Percentiles rank a stretch among this genome's conserved stretches.
phyloP scores from a whole-genome alignment of 2,329 filamentous ascomycete species.

The Botrytis fabae region DNA sequence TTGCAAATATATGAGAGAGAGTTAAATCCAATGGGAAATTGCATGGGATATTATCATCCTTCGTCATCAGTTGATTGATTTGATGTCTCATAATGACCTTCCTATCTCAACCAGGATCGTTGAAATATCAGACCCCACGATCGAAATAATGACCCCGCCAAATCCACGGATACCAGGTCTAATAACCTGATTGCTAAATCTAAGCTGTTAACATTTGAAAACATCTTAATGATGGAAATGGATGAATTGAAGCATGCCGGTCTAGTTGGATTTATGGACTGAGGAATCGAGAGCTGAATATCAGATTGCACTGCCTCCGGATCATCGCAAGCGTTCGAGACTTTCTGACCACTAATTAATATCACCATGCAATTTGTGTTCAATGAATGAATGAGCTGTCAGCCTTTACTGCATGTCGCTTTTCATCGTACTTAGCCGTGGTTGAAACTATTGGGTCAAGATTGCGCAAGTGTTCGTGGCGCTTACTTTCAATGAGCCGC shows the following conservation, averaged over 20 bases:
- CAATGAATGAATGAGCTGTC: not conserved
- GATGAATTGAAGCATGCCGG: not conserved
- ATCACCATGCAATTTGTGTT: not conserved
- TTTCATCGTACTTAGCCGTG: not conserved
- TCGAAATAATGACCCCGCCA: not conserved
- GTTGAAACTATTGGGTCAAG: not conserved
- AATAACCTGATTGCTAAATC: accelerated
- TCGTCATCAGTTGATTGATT: not conserved
- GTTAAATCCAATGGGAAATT: not conserved
- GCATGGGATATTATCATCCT: not conserved
- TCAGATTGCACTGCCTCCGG: not conserved
- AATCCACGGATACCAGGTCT: not conserved
- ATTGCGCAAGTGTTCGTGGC: not conserved
- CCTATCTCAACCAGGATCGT: not conserved
- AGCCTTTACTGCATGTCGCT: not conserved
- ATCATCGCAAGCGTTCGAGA: not conserved
- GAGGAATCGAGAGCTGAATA: not conserved
- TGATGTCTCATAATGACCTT: not conserved
- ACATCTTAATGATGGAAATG: not conserved
- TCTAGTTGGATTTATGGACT: not conserved
- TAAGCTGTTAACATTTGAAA: not conserved
- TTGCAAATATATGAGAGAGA: not conserved
- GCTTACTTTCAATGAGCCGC: not conserved
- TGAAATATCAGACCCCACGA: not conserved
- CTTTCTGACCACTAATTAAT: not conserved